phyloP scores from a whole-genome alignment of 108 stramenopile genomes.

The Skeletonema potamos region DNA sequence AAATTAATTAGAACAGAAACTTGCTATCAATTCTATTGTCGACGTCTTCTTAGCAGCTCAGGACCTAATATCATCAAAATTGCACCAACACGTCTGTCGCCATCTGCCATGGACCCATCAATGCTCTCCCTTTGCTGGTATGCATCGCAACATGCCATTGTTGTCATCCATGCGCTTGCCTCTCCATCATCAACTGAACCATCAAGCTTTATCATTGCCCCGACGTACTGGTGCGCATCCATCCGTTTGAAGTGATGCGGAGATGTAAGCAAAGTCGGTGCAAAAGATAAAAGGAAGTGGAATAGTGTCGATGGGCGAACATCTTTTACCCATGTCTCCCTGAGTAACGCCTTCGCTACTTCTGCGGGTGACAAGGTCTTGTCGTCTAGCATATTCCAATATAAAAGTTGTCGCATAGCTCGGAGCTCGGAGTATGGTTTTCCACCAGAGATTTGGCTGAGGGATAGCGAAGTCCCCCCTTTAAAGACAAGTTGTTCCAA shows the following conservation, averaged over 20 bases:
- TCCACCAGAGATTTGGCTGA: conserved; percentile 72
- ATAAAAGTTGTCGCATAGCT: conserved; percentile 83
- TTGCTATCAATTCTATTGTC: conserved; percentile 34
- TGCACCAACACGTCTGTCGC: conserved; percentile 68
- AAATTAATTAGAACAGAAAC: not conserved
- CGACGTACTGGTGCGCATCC: conserved; percentile 76
- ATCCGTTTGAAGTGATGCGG: conserved; percentile 85
- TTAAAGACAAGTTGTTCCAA: conserved; percentile 79
- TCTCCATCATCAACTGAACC: conserved; percentile 85
- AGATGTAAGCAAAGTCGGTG: conserved; percentile 73
- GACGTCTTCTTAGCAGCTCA: conserved; percentile 68
- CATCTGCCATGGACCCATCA: conserved; percentile 45
- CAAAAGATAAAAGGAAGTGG: conserved; percentile 84
- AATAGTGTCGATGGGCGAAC: conserved; percentile 81
- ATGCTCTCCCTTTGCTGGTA: conserved; percentile 81
- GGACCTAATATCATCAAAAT: conserved; percentile 82
- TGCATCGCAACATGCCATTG: conserved; percentile 85
- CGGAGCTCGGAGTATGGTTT: conserved; percentile 85
- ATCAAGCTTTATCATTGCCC: conserved; percentile 62
- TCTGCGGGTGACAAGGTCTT: conserved; percentile 47
- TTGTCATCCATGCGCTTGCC: conserved; percentile 86
- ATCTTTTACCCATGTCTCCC: conserved; percentile 83
- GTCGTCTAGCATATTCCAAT: conserved; percentile 84
- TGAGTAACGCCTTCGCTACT: conserved; percentile 69
- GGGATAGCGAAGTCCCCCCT: conserved; percentile 45